These are phyloP conservation scores for Allium sativum DNA, from an alignment of 106 monocot genomes.

Conservation along the genomic window DNA sequence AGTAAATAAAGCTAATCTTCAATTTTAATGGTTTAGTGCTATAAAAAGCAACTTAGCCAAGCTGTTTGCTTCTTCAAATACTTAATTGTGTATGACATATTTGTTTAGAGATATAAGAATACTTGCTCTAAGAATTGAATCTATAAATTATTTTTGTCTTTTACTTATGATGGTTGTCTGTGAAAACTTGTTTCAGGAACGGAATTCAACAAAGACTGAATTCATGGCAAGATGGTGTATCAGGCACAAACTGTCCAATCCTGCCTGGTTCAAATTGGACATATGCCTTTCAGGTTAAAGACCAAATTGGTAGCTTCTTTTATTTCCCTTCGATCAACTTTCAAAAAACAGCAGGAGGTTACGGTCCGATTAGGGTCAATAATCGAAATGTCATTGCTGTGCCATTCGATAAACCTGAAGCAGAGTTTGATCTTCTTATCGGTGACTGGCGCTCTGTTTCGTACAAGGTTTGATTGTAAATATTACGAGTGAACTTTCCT, in stretches of 20 bases:
- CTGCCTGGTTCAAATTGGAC: conserved; percentile 13
- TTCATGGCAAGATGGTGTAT: conserved; percentile 22
- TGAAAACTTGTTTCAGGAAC: conserved; percentile 4
- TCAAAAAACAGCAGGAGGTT: conserved; percentile 20
- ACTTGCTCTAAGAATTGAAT: too few species aligned
- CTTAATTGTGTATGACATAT: too few species aligned
- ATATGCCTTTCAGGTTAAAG: conserved; percentile 13
- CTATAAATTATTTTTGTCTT: too few species aligned
- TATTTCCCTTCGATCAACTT: conserved; percentile 22
- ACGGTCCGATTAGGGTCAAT: conserved; percentile 15
- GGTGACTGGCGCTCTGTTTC: conserved; percentile 21
- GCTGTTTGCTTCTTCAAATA: too few species aligned
- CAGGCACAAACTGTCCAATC: conserved; percentile 19
- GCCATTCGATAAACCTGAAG: conserved; percentile 28
- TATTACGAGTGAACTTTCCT: background rate
- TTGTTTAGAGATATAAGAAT: too few species aligned
- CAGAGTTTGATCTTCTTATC: conserved; percentile 29
- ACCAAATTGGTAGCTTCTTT: conserved; percentile 19
- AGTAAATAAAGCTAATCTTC: background rate
- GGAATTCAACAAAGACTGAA: conserved; percentile 16
- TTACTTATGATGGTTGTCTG: too few species aligned
- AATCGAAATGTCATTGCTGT: conserved; percentile 11
- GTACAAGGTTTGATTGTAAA: conserved; percentile 15
- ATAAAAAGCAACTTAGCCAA: background rate
- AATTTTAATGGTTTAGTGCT: background rate